Evolutionary conservation across 345 rosid genomes (phyloP).

Genomic region (Aurinia saxatilis): DNA sequence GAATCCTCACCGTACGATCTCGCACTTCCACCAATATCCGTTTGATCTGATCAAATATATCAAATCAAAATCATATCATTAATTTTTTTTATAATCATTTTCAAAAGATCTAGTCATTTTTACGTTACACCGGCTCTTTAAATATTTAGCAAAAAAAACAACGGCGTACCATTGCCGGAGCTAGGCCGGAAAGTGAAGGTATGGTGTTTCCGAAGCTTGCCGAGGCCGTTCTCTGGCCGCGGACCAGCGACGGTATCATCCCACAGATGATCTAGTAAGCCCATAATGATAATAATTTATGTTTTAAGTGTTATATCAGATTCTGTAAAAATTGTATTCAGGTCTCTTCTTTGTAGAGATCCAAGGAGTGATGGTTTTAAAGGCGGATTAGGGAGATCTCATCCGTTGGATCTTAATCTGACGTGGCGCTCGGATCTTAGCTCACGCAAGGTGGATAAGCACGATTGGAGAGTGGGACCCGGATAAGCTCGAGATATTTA

Average conservation of each 20-base stretch:
- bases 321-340: too few relatives aligned
- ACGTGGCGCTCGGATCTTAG: constrained; percentile 35
- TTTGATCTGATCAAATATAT: too few relatives aligned
- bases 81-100: too few relatives aligned
- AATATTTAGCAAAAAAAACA: constrained; percentile 1
- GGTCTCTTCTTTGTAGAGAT: too few relatives aligned
- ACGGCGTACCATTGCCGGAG: constrained; percentile 80
- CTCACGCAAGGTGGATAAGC: constrained; percentile 48
- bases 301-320: too few relatives aligned
- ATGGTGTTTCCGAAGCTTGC: constrained; percentile 78
- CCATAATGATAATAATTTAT: too few relatives aligned
- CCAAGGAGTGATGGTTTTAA: background rate
- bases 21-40: constrained; percentile 39
- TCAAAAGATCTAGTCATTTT: background rate
- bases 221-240: constrained; percentile 84
- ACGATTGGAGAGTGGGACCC: constrained; percentile 37
- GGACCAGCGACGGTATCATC: constrained; percentile 99
- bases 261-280: constrained; percentile 91
- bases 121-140: too few relatives aligned
- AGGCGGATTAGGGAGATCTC: constrained; percentile 17
- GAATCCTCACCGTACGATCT: constrained; percentile 42
- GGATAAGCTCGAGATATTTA: constrained; percentile 10
- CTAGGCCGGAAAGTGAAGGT: constrained; percentile 51
- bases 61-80: too few relatives aligned
- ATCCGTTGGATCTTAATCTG: constrained; percentile 36